phyloP scores from a whole-genome alignment of 768 basidiomycete genomes.

The Phlebiopsis gigantea region DNA sequence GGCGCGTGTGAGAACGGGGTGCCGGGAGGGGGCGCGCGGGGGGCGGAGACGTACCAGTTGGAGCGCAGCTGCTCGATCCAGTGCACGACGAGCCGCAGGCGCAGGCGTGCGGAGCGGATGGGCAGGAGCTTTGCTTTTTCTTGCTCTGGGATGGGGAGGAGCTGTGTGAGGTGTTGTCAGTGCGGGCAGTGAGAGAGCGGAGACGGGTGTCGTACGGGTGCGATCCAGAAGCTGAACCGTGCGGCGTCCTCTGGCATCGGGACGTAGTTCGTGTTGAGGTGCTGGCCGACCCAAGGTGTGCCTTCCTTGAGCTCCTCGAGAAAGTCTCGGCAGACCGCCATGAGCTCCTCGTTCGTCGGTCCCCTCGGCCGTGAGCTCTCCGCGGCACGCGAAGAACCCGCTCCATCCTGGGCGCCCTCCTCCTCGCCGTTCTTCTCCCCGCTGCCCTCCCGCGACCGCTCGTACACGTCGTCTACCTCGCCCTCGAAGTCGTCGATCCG shows the following conservation, averaged over 20 bases:
- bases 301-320: conserved; percentile 58
- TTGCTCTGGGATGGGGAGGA: conserved; percentile 87
- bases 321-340: conserved; percentile 56
- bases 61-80: conserved; percentile 84
- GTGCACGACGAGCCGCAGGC: conserved; percentile 81
- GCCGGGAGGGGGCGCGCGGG: conserved; percentile 4
- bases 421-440: background rate
- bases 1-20: conserved; percentile 2
- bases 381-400: background rate
- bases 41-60: conserved; percentile 40
- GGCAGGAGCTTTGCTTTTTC: conserved; percentile 86
- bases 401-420: background rate
- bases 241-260: conserved; percentile 67
- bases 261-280: conserved; percentile 69
- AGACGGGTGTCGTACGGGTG: conserved; percentile 41
- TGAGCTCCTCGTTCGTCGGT: conserved; percentile 29
- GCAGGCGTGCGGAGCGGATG: conserved; percentile 68
- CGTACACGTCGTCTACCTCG: conserved; percentile 6
- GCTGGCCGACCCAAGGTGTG: conserved; percentile 91
- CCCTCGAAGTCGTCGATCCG: conserved; percentile 21
- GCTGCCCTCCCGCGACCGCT: background rate
- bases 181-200: background rate
- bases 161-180: conserved; percentile 19
- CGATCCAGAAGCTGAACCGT: conserved; percentile 87
- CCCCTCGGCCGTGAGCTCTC: background rate